Percentiles rank a stretch among this genome's conserved stretches.
phyloP scores from a whole-genome alignment of 2,329 filamentous ascomycete species.

The Verticillium alfalfae region DNA sequence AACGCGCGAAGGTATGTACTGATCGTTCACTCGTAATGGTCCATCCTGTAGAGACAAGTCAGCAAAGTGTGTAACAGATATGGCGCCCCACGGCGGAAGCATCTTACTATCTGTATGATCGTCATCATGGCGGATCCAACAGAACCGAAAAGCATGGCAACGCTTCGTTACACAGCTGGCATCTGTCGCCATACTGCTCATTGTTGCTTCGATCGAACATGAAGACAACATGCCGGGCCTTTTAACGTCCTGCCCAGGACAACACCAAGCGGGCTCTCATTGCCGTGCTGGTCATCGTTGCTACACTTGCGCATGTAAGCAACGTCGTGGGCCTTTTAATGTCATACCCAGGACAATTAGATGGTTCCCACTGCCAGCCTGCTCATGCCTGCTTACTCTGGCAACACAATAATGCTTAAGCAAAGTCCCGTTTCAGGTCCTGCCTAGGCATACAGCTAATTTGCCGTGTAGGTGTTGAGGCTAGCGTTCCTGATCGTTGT shows the following conservation, averaged over 20 bases:
- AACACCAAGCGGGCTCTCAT: slow-evolving; percentile 1
- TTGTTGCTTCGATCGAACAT: slow-evolving; percentile 1
- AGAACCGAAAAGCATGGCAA: background rate
- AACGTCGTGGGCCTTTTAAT: slow-evolving; percentile 21
- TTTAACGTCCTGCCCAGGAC: slow-evolving; percentile 31
- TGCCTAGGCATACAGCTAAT: too few relatives aligned
- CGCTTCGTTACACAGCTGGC: background rate
- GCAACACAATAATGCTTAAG: too few relatives aligned
- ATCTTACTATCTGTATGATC: background rate
- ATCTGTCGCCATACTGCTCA: background rate
- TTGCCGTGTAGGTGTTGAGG: background rate
- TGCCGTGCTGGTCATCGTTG: slow-evolving; percentile 3
- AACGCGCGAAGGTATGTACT: background rate
- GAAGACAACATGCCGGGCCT: slow-evolving; percentile 15
- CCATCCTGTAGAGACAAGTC: background rate
- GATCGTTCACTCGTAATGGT: background rate
- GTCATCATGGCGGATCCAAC: background rate
- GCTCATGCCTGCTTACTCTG: too few relatives aligned
- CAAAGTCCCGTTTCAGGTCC: too few relatives aligned
- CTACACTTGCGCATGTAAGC: background rate
- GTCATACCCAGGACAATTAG: slow-evolving; percentile 25
- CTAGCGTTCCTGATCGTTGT: background rate
- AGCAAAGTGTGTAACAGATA: background rate
- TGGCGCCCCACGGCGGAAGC: background rate
- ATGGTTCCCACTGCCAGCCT: too few relatives aligned